A percentile compares a stretch with the other conserved stretches of the same genome.
Conservation (phyloP, 345 rosid species). For the Salix caprea region DNA sequence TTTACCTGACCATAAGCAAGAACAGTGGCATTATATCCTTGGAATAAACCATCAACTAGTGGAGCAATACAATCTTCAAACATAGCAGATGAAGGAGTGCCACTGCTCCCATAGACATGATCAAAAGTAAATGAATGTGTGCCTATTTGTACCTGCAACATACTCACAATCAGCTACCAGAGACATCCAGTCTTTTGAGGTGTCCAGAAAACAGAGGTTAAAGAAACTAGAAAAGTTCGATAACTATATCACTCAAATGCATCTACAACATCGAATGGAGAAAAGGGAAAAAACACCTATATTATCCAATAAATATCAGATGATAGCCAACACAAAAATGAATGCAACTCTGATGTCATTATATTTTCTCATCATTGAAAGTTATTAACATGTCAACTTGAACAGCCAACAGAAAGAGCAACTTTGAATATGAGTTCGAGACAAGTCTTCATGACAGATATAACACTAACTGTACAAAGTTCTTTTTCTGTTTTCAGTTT, state of each 20-base stretch:
- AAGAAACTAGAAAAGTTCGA: neutral
- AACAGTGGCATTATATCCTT: constrained; percentile 98
- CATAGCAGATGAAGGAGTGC: constrained; percentile 73
- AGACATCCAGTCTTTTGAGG: too few species aligned
- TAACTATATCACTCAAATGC: neutral
- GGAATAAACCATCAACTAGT: constrained; percentile 93
- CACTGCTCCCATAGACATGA: constrained; percentile 90
- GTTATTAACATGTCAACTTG: neutral
- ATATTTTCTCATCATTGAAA: neutral
- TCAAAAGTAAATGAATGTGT: constrained; percentile 94
- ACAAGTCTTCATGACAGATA: neutral
- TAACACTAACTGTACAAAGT: neutral
- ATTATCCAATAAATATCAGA: neutral
- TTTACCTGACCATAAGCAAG: constrained; percentile 99
- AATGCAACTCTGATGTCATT: neutral
- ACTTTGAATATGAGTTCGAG: neutral
- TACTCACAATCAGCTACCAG: neutral
- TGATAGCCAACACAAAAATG: neutral
- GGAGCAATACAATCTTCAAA: constrained; percentile 86
- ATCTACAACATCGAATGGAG: neutral
- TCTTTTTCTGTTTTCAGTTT: too few species aligned
- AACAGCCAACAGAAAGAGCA: neutral
- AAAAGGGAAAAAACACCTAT: neutral
- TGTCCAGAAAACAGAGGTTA: neutral
- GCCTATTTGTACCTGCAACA: constrained; percentile 86